Base-by-base conservation (phyloP, 2,329 filamentous ascomycete genomes). In the Stagonosporopsis cucurbitacearum region DNA sequence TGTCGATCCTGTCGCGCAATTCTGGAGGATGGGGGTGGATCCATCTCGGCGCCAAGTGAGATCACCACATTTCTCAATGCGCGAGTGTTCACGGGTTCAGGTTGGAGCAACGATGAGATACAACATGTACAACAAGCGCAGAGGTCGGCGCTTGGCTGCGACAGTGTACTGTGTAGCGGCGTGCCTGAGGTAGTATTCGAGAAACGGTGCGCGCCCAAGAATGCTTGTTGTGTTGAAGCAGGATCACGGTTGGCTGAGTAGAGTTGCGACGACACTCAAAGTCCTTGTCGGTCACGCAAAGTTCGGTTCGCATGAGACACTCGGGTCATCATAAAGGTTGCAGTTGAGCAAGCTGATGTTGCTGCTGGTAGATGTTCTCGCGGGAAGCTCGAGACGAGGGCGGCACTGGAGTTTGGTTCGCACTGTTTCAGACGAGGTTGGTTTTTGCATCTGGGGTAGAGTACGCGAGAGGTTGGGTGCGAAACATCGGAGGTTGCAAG, bases 31-130 rank as follows among this genome's bases (percentile, higher is more conserved):
- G 53, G 53, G 51, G 47, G 53, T 56, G 54, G 54, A 57, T 48
- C 48, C 49, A 25, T 25, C 54, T 49, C 43, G 54, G 54, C 54
- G 54, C 54, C 54, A 57, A 57, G 54, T 32, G n/a, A 28, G 54
- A 57, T 57, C 54, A 57, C 48, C 54, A 49, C 49, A 57, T 52
- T 57, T 45, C 49, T 48, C 44, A 49, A 51, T 51, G 47, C 47
- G 17, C 42, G 19, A 48, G 32, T 56, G 42, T 37, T 51, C 53
- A 47, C 47, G 37, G 36, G 47, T 37, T 33, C 46, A 46, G 13
- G 6, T 30, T 42, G 30, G 42, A 28, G 39, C 23, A 23, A 40
- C 41, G 41, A 30, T 20, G 36, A 32, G 19, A 20, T 37, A 20
- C 35, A 37, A 37, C 35, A 49, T 47, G 54, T 52, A 48, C 49